phyloP scores from a whole-genome alignment of 768 basidiomycete genomes.

The Boletus rufocinnamomeus region DNA sequence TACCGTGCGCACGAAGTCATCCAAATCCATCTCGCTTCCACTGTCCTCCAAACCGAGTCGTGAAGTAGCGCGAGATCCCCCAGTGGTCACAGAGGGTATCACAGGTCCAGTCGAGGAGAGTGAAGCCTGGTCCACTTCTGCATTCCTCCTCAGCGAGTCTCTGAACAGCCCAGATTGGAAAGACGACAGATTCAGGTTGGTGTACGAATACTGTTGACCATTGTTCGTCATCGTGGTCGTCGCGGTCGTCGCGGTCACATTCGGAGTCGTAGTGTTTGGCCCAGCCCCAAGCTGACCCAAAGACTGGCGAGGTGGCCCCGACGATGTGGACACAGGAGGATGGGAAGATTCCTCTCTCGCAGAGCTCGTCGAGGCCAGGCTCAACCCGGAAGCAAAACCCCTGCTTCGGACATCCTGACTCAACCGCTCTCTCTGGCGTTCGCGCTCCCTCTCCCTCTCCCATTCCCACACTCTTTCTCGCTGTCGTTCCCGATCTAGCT shows the following conservation, averaged over 20 bases:
- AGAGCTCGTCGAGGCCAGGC: slow-evolving; percentile 18
- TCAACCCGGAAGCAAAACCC: slow-evolving; percentile 14
- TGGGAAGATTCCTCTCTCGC: slow-evolving; percentile 21
- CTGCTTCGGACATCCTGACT: slow-evolving; percentile 20
- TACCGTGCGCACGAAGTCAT: slow-evolving; percentile 21
- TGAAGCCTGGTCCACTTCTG: slow-evolving; percentile 25
- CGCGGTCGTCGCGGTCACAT: background rate
- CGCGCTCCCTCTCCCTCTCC: slow-evolving; percentile 25
- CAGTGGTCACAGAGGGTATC: slow-evolving; percentile 2
- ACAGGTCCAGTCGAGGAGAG: slow-evolving; percentile 12
- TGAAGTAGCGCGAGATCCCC: slow-evolving; percentile 17
- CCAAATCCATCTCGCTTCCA: slow-evolving; percentile 32
- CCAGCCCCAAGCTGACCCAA: slow-evolving; percentile 12
- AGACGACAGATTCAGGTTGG: slow-evolving; percentile 32
- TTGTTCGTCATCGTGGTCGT: slow-evolving; percentile 11
- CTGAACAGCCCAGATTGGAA: slow-evolving; percentile 37
- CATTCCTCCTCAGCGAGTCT: slow-evolving; percentile 33
- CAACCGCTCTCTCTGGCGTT: slow-evolving; percentile 20
- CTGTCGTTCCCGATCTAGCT: slow-evolving; percentile 16
- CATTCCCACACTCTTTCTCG: slow-evolving; percentile 23
- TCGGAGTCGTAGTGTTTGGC: background rate
- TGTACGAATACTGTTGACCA: slow-evolving; percentile 30
- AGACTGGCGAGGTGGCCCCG: slow-evolving; percentile 5
- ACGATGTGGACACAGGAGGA: background rate
- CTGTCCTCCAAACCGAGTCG: slow-evolving; percentile 26